Conservation (phyloP, 2,329 filamentous ascomycete species). For the Penicillium expansum region DNA sequence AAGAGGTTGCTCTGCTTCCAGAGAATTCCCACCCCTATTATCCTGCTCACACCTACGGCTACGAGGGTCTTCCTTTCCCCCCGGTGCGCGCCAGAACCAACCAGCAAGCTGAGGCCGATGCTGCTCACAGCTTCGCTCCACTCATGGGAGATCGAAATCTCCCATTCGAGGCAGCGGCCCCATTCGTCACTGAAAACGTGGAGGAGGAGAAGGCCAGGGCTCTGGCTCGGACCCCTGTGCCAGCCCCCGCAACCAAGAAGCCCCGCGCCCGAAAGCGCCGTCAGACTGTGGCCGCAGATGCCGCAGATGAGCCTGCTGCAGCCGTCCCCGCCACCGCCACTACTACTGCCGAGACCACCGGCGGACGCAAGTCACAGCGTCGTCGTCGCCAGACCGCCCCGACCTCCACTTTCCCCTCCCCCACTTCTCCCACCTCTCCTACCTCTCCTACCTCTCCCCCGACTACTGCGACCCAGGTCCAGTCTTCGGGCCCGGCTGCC, state of each 20-base stretch:
- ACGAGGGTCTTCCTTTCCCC: conserved; percentile 16
- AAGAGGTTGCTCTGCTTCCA: conserved; percentile 16
- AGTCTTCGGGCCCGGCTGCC: background rate
- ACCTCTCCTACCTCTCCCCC: background rate
- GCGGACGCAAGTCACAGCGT: conserved; percentile 6
- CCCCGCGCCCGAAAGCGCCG: conserved; percentile 13
- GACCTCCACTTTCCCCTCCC: background rate
- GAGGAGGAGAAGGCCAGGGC: conserved; percentile 10
- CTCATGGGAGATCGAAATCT: conserved; percentile 22
- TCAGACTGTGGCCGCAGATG: background rate
- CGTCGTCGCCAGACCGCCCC: conserved; percentile 10
- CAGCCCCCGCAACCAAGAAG: conserved; percentile 4
- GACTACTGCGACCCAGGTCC: background rate
- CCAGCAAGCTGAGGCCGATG: conserved; percentile 11
- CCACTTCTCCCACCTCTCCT: background rate
- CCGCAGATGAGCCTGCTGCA: background rate
- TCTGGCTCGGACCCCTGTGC: background rate
- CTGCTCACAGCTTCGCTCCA: conserved; percentile 18
- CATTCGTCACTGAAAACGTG: conserved; percentile 15
- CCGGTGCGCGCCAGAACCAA: conserved; percentile 16
- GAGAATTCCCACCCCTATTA: conserved; percentile 12
- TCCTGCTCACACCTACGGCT: conserved; percentile 15
- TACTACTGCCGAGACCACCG: background rate
- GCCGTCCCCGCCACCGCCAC: background rate
- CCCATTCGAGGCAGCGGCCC: conserved; percentile 2